Evolutionary conservation across 495 filamentous ascomycete genomes (phyloP), one percentile per base, ranked within the genome.

Genomic region (Evernia prunastri): DNA sequence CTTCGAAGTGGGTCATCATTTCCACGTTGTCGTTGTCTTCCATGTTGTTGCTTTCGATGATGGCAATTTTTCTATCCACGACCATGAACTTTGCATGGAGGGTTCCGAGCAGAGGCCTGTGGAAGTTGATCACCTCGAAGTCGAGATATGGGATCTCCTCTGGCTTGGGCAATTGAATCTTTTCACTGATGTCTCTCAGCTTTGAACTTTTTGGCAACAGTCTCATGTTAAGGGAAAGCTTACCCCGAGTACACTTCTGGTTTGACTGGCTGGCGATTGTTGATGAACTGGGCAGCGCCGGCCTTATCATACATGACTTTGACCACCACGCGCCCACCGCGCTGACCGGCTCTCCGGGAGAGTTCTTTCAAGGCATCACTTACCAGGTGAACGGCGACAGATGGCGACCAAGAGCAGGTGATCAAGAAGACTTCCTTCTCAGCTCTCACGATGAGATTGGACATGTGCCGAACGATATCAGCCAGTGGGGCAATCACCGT

Each of bases 41-140:
- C 57, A 91, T 86, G 65, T 91, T 91, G 69, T 89, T 90, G 75
- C 88, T 91, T 72, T 86, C 84, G 5, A 91, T 65, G 1, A 89
- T 73, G 3, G 82, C 89, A 40, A 87, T 77, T 66, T 81, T 81
- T 4, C 89, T 79, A 70, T 92, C 89, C 11, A 92, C 83, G 23
- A 91, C 78, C 77, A 89, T 86, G 69, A 87, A 90, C 67, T 92
- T 92, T 60, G 84, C 77, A 72, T 92, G 89, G 47, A 91, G 88
- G 0, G 89, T 92, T 4, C 89, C 89, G 54, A 92, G 73, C 1
- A 87, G 70, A 0, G 86, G 84, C n/a, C 80, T 80, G 66, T 92
- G 89, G 69, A 81, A 90, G 69, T 89, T 91, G 60, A 89, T 80
- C 17, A 90, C 87, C 69, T 89, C 77, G 56, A 92, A 71, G 69